Evolutionary conservation across 208 protist species (phyloP).

Genomic region (Trichomonas gallinae): DNA sequence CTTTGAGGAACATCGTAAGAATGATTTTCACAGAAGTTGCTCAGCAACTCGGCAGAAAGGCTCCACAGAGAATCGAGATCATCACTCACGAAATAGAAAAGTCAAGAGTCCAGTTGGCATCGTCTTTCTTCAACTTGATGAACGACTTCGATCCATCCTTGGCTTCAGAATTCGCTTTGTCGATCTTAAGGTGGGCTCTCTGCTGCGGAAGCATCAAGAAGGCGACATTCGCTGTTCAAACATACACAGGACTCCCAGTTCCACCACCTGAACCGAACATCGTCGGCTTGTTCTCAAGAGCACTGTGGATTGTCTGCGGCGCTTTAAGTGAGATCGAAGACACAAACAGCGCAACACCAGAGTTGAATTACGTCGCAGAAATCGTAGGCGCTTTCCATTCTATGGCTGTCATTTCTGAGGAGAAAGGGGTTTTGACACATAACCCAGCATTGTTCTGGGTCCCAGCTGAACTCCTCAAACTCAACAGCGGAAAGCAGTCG

Average conservation of each 20-base stretch:
- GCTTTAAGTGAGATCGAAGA: neutral
- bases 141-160: neutral
- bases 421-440: neutral
- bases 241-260: neutral
- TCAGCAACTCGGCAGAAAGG: no score
- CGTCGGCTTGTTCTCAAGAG: neutral
- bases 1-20: no score
- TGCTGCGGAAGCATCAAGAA: neutral
- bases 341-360: no score
- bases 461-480: neutral
- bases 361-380: neutral
- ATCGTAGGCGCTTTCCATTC: neutral
- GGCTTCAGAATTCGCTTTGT: neutral
- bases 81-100: no score
- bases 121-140: neutral
- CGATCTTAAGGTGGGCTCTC: neutral
- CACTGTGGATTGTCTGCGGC: neutral
- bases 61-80: no score
- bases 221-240: neutral
- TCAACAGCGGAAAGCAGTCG: no score
- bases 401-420: neutral
- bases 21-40: no score
- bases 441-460: neutral
- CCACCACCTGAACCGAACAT: neutral
- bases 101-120: neutral